Percentiles rank a stretch among this genome's conserved stretches.
Evolutionary conservation across 2,329 filamentous ascomycete species (phyloP).

Genomic region (Botryosphaeria agaves): DNA sequence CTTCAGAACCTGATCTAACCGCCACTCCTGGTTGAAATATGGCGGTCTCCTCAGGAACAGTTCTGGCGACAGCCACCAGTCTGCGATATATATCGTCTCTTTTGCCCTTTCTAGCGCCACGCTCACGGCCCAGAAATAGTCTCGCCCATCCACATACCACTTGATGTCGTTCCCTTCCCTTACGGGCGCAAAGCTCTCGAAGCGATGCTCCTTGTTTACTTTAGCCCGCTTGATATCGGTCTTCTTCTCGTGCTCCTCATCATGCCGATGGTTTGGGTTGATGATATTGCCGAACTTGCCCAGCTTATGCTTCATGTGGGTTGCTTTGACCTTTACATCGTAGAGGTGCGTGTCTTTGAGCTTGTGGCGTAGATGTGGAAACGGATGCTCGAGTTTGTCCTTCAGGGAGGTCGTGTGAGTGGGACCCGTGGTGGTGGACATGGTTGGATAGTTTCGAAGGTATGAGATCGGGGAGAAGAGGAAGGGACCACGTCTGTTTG

Average conservation of each 20-base stretch:
- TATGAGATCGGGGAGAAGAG: too few relatives aligned
- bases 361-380: slow-evolving; percentile 23
- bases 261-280: slow-evolving; percentile 80
- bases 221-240: slow-evolving; percentile 65
- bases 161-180: slow-evolving; percentile 74
- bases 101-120: slow-evolving; percentile 76
- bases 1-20: slow-evolving; percentile 75
- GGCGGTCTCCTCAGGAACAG: slow-evolving; percentile 75
- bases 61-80: slow-evolving; percentile 94
- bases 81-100: slow-evolving; percentile 87
- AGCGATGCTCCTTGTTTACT: slow-evolving; percentile 61
- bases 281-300: slow-evolving; percentile 51
- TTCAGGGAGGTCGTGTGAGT: too few relatives aligned
- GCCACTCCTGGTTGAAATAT: slow-evolving; percentile 65
- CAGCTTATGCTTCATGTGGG: slow-evolving; percentile 43
- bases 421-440: too few relatives aligned
- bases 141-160: slow-evolving; percentile 91
- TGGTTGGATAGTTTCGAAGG: too few relatives aligned
- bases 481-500: too few relatives aligned
- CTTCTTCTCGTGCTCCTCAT: slow-evolving; percentile 74
- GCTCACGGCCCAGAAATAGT: slow-evolving; percentile 91
- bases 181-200: slow-evolving; percentile 80
- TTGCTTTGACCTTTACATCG: slow-evolving; percentile 33
- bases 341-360: slow-evolving; percentile 28
- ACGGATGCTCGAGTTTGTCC: slow-evolving; percentile 20